phyloP scores from a whole-genome alignment of 2,329 filamentous ascomycete species.

The Leptographium radiaticola region DNA sequence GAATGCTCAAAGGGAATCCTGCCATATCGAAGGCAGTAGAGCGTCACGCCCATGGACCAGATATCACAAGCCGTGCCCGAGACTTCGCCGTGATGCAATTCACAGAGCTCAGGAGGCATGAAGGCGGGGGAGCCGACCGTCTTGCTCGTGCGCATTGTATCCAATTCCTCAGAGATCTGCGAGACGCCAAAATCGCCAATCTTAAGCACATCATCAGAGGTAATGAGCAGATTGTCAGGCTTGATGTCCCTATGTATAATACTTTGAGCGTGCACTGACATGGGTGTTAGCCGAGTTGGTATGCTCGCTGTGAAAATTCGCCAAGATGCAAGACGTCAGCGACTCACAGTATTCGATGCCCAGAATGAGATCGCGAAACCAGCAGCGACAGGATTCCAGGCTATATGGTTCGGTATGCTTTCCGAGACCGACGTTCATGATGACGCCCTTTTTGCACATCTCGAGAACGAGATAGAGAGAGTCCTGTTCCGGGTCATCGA shows the following conservation, averaged over 20 bases:
- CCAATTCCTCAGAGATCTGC: slow-evolving; percentile 84
- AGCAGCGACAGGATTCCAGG: slow-evolving; percentile 70
- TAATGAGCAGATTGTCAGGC: slow-evolving; percentile 87
- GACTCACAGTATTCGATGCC: slow-evolving; percentile 81
- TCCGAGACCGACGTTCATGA: slow-evolving; percentile 91
- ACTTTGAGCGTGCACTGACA: slow-evolving; percentile 74
- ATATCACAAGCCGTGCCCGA: slow-evolving; percentile 86
- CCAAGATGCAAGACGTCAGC: neutral
- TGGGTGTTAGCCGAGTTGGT: neutral
- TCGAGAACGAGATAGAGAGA: slow-evolving; percentile 98
- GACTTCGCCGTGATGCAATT: slow-evolving; percentile 72
- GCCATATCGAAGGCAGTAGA: slow-evolving; percentile 88
- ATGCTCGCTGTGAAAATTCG: too few relatives aligned
- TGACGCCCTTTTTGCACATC: slow-evolving; percentile 95
- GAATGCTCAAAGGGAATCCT: slow-evolving; percentile 72
- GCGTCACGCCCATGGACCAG: slow-evolving; percentile 95
- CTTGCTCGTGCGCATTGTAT: slow-evolving; percentile 83
- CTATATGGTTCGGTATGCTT: slow-evolving; percentile 71
- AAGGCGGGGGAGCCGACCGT: slow-evolving; percentile 92
- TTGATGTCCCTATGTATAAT: slow-evolving; percentile 97
- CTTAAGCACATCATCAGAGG: slow-evolving; percentile 84
- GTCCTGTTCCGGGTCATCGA: slow-evolving; percentile 91
- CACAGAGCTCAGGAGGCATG: slow-evolving; percentile 82
- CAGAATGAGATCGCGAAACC: slow-evolving; percentile 89
- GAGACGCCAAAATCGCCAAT: slow-evolving; percentile 98